A percentile compares a stretch with the other conserved stretches of the same genome.
Conservation (phyloP, 2,329 filamentous ascomycete species). For the Phyllosticta citribraziliensis region DNA sequence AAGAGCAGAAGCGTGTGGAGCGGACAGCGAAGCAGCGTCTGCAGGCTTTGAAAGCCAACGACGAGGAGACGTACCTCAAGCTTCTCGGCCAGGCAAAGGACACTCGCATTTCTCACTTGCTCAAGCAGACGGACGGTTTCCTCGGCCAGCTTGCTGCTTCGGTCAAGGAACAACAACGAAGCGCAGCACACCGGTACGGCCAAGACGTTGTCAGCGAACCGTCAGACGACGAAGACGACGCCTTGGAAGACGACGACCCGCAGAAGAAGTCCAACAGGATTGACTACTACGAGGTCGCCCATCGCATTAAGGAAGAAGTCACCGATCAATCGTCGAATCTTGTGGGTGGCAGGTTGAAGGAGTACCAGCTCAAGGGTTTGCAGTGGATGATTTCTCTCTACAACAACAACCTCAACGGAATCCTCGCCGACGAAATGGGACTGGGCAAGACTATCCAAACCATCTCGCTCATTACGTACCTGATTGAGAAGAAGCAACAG, state of each 20-base stretch:
- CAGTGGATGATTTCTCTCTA: slow-evolving; percentile 99
- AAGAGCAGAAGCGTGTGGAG: slow-evolving; percentile 97
- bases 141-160: slow-evolving; percentile 89
- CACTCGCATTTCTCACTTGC: slow-evolving; percentile 94
- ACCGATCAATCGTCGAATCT: slow-evolving; percentile 72
- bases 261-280: slow-evolving; percentile 67
- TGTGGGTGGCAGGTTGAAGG: slow-evolving; percentile 86
- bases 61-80: slow-evolving; percentile 97
- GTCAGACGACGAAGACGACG: slow-evolving; percentile 54
- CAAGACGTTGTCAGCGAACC: slow-evolving; percentile 45
- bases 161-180: slow-evolving; percentile 87
- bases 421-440: slow-evolving; percentile 98
- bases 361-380: slow-evolving; percentile 96
- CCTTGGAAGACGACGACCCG: slow-evolving; percentile 59
- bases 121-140: slow-evolving; percentile 96
- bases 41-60: slow-evolving; percentile 95
- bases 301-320: slow-evolving; percentile 90
- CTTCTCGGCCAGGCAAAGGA: slow-evolving; percentile 97
- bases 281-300: slow-evolving; percentile 97
- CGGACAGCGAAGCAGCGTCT: slow-evolving; percentile 98
- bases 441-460: slow-evolving; percentile 99
- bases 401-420: slow-evolving; percentile 99
- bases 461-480: slow-evolving; percentile 92
- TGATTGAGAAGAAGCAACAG: slow-evolving; percentile 92
- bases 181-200: slow-evolving; percentile 68